Evolutionary conservation across 2,329 filamentous ascomycete genomes (phyloP).

Genomic region (Trichophyton rubrum): DNA sequence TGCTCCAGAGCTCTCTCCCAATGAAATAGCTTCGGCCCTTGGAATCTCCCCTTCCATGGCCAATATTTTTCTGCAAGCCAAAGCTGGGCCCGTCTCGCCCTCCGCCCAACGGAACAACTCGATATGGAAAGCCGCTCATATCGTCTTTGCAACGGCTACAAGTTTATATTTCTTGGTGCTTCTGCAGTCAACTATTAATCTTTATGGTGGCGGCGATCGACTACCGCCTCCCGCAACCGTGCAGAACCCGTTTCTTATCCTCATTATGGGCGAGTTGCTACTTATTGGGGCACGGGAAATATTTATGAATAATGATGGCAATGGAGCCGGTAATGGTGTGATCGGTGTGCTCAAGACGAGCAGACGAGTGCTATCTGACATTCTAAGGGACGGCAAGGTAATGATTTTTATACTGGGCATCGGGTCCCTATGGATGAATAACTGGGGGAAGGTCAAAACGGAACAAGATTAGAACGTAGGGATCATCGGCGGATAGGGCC

Average conservation of each 20-base stretch:
- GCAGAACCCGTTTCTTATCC: conserved; percentile 35
- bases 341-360: conserved; percentile 20
- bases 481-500: not conserved
- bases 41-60: conserved; percentile 30
- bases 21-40: conserved; percentile 31
- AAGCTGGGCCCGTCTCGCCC: conserved; percentile 26
- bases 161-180: conserved; percentile 40
- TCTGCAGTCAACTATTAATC: conserved; percentile 24
- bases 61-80: conserved; percentile 26
- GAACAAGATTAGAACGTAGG: not conserved
- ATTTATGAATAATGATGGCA: conserved; percentile 1
- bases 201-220: conserved; percentile 13
- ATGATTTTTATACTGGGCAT: conserved; percentile 35
- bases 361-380: conserved; percentile 17
- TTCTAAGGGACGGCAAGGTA: conserved; percentile 34
- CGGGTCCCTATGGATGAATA: conserved; percentile 27
- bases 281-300: conserved; percentile 27
- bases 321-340: conserved; percentile 15
- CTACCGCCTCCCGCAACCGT: conserved; percentile 35
- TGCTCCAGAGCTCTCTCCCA: conserved; percentile 16
- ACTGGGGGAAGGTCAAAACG: not conserved
- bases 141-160: conserved; percentile 44
- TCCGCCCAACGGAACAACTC: conserved; percentile 24
- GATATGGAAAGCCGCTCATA: conserved; percentile 47
- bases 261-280: conserved; percentile 36